Evolutionary conservation across 345 rosid genomes (phyloP).

Genomic region (Eutrema heterophyllum): DNA sequence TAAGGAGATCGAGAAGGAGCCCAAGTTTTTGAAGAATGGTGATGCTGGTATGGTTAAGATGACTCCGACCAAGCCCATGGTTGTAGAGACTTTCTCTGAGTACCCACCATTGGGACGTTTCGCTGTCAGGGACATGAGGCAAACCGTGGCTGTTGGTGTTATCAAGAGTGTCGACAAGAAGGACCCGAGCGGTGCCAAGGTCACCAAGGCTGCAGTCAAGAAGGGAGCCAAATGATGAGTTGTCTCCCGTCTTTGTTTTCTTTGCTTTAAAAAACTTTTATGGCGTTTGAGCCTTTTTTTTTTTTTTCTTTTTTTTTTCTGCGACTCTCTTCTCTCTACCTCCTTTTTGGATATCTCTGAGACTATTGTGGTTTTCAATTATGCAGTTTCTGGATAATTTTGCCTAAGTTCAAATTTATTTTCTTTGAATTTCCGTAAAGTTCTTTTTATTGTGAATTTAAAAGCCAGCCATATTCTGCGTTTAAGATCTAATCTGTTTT

Average conservation of each 20-base stretch:
- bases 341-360: conserved; percentile 10
- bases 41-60: conserved; percentile 61
- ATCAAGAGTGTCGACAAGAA: conserved; percentile 86
- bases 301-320: not conserved
- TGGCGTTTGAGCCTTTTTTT: conserved; percentile 27
- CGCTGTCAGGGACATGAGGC: conserved; percentile 93
- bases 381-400: conserved; percentile 18
- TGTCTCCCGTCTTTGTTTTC: not conserved
- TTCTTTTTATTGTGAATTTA: not conserved
- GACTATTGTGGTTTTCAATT: conserved; percentile 14
- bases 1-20: conserved; percentile 3
- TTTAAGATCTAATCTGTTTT: too few species aligned
- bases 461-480: too few species aligned
- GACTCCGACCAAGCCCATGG: conserved; percentile 90
- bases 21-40: conserved; percentile 69
- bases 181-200: conserved; percentile 79
- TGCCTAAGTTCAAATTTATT: not conserved
- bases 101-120: conserved; percentile 90
- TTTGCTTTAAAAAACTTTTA: not conserved
- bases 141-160: conserved; percentile 86
- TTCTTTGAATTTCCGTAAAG: not conserved
- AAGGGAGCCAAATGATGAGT: conserved; percentile 65
- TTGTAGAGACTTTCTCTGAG: conserved; percentile 72
- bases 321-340: conserved; percentile 1
- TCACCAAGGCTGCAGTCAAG: conserved; percentile 83